Evolutionary conservation across 305 asterid genomes (phyloP).

Genomic region (Fraxinus albicans): DNA sequence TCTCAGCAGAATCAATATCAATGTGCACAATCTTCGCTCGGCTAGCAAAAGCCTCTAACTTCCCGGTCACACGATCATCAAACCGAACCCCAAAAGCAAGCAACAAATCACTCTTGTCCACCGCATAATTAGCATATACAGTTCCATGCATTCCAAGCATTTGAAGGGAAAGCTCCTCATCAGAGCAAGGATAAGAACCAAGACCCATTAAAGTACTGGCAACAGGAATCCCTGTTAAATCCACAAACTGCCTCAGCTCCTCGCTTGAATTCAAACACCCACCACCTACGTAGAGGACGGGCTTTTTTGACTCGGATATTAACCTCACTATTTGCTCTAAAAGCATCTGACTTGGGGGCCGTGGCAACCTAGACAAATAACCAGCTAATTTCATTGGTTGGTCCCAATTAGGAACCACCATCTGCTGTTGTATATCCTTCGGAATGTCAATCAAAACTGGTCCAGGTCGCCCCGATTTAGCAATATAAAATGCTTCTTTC

Average conservation of each 20-base stretch:
- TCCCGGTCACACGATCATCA: conserved; percentile 52
- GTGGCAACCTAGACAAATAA: conserved; percentile 39
- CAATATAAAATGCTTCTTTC: conserved; percentile 44
- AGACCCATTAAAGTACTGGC: conserved; percentile 55
- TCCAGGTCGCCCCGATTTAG: conserved; percentile 46
- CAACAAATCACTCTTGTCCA: conserved; percentile 48
- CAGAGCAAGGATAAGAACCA: conserved; percentile 47
- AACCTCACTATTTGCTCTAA: conserved; percentile 39
- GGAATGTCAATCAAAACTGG: conserved; percentile 53
- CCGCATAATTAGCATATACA: conserved; percentile 46
- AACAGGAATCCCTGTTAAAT: conserved; percentile 48
- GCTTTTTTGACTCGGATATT: conserved; percentile 39
- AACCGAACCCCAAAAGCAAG: conserved; percentile 59
- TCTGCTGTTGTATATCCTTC: conserved; percentile 46
- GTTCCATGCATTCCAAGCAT: conserved; percentile 62
- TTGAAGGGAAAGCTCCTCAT: conserved; percentile 38
- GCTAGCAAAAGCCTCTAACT: conserved; percentile 50
- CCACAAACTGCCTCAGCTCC: conserved; percentile 41
- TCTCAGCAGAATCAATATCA: conserved; percentile 44
- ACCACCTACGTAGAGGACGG: conserved; percentile 51
- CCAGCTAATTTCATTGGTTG: conserved; percentile 40
- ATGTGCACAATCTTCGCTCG: conserved; percentile 55
- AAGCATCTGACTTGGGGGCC: conserved; percentile 28
- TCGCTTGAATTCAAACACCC: conserved; percentile 44
- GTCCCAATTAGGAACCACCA: conserved; percentile 47